Conservation (phyloP, 2,329 filamentous ascomycete genomes). For the Diaporthe vexans region DNA sequence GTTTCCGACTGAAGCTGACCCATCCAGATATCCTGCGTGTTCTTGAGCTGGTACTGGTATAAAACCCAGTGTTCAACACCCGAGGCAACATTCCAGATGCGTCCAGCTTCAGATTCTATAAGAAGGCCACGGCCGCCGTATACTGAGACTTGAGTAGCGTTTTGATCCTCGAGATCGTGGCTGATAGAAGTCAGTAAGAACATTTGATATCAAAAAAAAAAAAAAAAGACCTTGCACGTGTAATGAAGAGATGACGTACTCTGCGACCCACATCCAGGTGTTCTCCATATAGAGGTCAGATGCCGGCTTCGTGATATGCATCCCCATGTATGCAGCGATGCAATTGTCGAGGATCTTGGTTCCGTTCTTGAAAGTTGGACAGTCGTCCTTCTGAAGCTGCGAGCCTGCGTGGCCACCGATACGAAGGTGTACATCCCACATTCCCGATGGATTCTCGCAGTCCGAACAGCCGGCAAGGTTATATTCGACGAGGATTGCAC, state of each 20-base stretch:
- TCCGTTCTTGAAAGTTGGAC: conserved; percentile 65
- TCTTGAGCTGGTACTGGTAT: conserved; percentile 77
- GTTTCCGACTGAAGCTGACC: conserved; percentile 79
- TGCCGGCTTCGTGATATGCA: conserved; percentile 58
- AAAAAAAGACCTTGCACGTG: neutral
- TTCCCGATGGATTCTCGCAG: conserved; percentile 58
- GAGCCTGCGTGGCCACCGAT: conserved; percentile 81
- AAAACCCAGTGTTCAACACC: conserved; percentile 75
- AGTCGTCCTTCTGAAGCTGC: conserved; percentile 75
- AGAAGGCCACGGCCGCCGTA: conserved; percentile 65
- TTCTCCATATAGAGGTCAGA: conserved; percentile 62
- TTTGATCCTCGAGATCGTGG: conserved; percentile 65
- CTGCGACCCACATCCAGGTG: conserved; percentile 64
- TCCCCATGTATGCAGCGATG: conserved; percentile 55
- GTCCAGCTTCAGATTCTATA: conserved; percentile 58
- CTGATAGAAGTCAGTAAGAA: neutral
- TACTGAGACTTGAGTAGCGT: conserved; percentile 61
- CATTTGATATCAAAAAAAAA: neutral
- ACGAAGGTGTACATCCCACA: conserved; percentile 84
- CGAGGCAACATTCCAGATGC: conserved; percentile 74
- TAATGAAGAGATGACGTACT: conserved; percentile 35
- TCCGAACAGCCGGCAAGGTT: conserved; percentile 64
- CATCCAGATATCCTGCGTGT: conserved; percentile 72
- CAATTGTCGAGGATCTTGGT: conserved; percentile 52
- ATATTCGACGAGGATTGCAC: conserved; percentile 80